These are phyloP conservation scores for Cydonia oblonga DNA, from an alignment of 331 rosid genomes.

Conservation along the genomic window DNA sequence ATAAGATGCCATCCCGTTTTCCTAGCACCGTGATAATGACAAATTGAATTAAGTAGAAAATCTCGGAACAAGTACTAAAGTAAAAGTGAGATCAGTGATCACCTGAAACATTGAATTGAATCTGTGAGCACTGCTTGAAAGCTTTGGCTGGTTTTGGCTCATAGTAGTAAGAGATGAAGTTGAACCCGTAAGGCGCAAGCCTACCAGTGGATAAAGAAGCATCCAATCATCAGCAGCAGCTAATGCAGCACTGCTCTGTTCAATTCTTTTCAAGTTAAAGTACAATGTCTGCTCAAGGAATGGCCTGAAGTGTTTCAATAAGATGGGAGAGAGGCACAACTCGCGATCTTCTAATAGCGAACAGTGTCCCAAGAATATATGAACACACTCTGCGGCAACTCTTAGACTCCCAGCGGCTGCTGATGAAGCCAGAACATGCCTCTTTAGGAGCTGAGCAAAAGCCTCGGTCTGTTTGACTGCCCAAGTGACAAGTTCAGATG, in stretches of 20 bases:
- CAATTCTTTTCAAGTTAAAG: slow-evolving; percentile 61
- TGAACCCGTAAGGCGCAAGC: slow-evolving; percentile 32
- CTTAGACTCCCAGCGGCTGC: slow-evolving; percentile 73
- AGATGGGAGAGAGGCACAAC: slow-evolving; percentile 65
- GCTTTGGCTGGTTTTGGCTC: slow-evolving; percentile 47
- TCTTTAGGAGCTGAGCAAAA: slow-evolving; percentile 45
- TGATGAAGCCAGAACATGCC: slow-evolving; percentile 51
- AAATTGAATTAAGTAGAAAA: not conserved
- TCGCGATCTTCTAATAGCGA: slow-evolving; percentile 58
- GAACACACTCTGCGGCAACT: slow-evolving; percentile 69
- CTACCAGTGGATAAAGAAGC: slow-evolving; percentile 39
- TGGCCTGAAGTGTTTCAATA: slow-evolving; percentile 55
- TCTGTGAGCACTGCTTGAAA: slow-evolving; percentile 72
- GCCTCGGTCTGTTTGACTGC: slow-evolving; percentile 55
- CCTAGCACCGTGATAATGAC: too few species aligned
- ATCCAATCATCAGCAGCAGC: slow-evolving; percentile 79
- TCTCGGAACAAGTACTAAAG: not conserved
- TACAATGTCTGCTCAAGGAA: slow-evolving; percentile 45
- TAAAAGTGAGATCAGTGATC: not conserved
- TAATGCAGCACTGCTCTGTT: slow-evolving; percentile 58
- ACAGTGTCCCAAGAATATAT: slow-evolving; percentile 59
- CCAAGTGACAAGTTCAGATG: slow-evolving; percentile 92
- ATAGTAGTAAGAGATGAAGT: slow-evolving; percentile 21
- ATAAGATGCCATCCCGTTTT: not conserved
- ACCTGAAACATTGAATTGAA: slow-evolving; percentile 84